Conservation (phyloP, 2,329 filamentous ascomycete species). For the Microascus cirrosus region DNA sequence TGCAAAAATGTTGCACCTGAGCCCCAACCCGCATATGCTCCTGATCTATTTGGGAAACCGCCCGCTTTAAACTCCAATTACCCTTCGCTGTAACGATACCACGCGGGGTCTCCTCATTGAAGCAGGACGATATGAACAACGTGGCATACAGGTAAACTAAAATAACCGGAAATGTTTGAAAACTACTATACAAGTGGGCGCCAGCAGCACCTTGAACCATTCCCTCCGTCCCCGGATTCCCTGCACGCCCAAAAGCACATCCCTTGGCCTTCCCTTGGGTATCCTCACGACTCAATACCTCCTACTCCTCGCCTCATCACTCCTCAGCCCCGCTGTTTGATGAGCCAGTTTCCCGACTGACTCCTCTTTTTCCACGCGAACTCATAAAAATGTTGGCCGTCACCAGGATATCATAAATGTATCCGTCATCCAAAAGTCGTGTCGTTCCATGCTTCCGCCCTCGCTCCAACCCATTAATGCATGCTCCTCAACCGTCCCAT, state of each 20-base stretch:
- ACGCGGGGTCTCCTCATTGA: not conserved
- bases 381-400: constrained; percentile 4
- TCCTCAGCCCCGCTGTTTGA: not conserved
- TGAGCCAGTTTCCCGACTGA: not conserved
- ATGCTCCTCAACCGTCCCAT: not conserved
- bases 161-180: not conserved
- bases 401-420: constrained; percentile 5
- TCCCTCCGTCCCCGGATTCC: not conserved
- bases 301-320: not conserved
- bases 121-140: not conserved
- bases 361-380: not conserved
- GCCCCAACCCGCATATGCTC: too few species aligned
- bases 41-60: too few species aligned
- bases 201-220: not conserved
- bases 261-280: not conserved
- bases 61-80: too few species aligned
- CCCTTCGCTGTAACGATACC: too few species aligned
- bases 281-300: not conserved
- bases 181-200: not conserved
- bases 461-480: not conserved
- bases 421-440: constrained; percentile 1
- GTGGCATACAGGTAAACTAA: not conserved
- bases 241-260: not conserved
- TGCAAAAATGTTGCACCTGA: too few species aligned
- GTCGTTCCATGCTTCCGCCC: not conserved